Evolutionary conservation across 345 rosid species (phyloP).

Genomic region (Camelina hispida): DNA sequence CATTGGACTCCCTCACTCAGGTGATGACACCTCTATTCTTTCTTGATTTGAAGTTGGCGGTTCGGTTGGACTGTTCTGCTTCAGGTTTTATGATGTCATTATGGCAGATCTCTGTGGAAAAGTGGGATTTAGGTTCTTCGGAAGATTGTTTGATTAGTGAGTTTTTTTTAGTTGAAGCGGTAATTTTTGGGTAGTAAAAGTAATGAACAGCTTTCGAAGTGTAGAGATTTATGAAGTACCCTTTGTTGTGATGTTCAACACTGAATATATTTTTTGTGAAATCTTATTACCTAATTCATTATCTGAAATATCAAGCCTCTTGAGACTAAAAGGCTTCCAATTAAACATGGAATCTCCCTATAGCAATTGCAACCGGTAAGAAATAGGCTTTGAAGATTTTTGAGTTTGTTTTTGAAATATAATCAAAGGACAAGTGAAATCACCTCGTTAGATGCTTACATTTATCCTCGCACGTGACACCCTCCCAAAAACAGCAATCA

Average conservation of each 20-base stretch:
- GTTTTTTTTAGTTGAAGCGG: constrained; percentile 18
- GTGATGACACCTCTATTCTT: constrained; percentile 30
- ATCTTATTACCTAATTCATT: too few species aligned
- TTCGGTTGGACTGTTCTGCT: constrained; percentile 29
- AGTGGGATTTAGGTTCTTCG: constrained; percentile 10
- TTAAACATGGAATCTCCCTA: too few species aligned
- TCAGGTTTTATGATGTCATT: not conserved
- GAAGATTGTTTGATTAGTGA: not conserved
- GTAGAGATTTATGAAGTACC: constrained; percentile 20
- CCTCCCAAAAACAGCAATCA: too few species aligned
- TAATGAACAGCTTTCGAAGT: constrained; percentile 18
- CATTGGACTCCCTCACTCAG: constrained; percentile 4
- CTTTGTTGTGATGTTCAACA: constrained; percentile 10
- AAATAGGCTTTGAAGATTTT: too few species aligned
- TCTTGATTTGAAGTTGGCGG: constrained; percentile 9
- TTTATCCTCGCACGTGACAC: too few species aligned
- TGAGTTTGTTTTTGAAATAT: too few species aligned
- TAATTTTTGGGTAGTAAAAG: constrained; percentile 27
- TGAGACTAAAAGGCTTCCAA: too few species aligned
- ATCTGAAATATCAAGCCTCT: too few species aligned
- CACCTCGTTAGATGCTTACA: too few species aligned
- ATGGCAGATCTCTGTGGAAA: constrained; percentile 16
- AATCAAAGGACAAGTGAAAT: too few species aligned
- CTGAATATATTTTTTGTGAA: not conserved
- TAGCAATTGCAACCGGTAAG: too few species aligned